Percentiles rank a stretch among this genome's conserved stretches.
Conservation (phyloP, 768 basidiomycete species). For the Suillus discolor region DNA sequence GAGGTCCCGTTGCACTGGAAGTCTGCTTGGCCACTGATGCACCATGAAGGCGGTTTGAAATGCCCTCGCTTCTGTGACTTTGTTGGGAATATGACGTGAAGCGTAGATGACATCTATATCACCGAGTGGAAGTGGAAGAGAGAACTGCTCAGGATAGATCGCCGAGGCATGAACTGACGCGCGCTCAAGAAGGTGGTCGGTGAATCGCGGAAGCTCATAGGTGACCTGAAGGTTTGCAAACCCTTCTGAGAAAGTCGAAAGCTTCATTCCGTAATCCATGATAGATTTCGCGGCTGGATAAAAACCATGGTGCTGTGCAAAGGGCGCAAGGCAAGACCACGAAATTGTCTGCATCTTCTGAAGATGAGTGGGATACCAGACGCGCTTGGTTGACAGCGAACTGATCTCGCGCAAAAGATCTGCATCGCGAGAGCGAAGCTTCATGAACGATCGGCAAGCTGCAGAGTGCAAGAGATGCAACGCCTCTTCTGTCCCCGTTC, state of each 20-base stretch:
- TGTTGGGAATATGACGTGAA: not conserved
- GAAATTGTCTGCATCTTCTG: conserved; percentile 41
- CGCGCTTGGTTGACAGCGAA: conserved; percentile 35
- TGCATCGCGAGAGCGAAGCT: conserved; percentile 29
- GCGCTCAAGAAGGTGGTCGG: not conserved
- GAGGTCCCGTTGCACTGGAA: not conserved
- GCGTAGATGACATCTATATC: not conserved
- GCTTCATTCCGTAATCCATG: not conserved
- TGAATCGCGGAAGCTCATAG: not conserved
- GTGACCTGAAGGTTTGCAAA: not conserved
- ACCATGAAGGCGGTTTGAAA: not conserved
- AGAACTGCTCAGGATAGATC: not conserved
- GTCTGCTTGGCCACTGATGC: not conserved
- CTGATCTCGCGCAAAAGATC: conserved; percentile 36
- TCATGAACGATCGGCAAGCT: conserved; percentile 42
- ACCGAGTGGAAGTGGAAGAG: not conserved
- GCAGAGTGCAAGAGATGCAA: conserved; percentile 41
- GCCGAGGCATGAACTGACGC: conserved; percentile 9
- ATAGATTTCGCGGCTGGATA: not conserved
- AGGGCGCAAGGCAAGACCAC: not conserved
- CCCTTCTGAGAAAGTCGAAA: not conserved
- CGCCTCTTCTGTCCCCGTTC: conserved; percentile 48
- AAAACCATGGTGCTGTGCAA: not conserved
- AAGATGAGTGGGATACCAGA: conserved; percentile 41
- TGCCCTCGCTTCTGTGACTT: not conserved